These are phyloP conservation scores for Tritrichomonas foetus DNA, from an alignment of 208 protist species.

Conservation along the genomic window DNA sequence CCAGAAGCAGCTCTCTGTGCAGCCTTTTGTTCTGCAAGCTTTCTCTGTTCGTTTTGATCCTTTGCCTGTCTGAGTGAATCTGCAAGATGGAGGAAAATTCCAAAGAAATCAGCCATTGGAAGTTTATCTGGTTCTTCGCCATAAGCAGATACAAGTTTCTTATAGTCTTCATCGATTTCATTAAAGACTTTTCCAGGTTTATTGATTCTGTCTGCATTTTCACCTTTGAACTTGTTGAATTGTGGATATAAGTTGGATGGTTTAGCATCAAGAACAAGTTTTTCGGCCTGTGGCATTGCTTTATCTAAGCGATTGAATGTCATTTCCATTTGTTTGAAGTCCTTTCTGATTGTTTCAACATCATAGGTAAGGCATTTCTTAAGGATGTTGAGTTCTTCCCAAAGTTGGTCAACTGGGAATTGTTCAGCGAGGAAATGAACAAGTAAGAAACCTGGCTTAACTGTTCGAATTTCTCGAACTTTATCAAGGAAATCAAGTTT, in stretches of 20 bases:
- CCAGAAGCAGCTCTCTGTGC: not conserved
- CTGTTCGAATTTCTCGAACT: not conserved
- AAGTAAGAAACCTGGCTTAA: not conserved
- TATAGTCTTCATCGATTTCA: not conserved
- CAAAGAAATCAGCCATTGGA: not conserved
- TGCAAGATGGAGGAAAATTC: not conserved
- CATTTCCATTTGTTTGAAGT: not conserved
- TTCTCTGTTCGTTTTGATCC: not conserved
- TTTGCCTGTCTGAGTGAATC: not conserved
- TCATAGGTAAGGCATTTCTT: not conserved
- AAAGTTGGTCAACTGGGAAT: not conserved
- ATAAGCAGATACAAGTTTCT: not conserved
- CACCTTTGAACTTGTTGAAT: slow-evolving; percentile 6
- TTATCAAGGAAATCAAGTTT: not conserved
- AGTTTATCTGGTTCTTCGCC: not conserved
- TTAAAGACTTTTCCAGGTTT: not conserved
- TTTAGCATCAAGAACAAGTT: not conserved
- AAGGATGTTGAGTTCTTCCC: not conserved
- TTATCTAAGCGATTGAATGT: not conserved
- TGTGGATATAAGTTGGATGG: not conserved
- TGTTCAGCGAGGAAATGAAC: not conserved
- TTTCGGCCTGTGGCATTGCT: not conserved
- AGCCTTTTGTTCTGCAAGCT: not conserved
- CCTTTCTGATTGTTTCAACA: not conserved
- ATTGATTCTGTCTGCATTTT: not conserved